Conservation (phyloP, 1,284 basidiomycete species). For the Rhodotorula sp. region DNA sequence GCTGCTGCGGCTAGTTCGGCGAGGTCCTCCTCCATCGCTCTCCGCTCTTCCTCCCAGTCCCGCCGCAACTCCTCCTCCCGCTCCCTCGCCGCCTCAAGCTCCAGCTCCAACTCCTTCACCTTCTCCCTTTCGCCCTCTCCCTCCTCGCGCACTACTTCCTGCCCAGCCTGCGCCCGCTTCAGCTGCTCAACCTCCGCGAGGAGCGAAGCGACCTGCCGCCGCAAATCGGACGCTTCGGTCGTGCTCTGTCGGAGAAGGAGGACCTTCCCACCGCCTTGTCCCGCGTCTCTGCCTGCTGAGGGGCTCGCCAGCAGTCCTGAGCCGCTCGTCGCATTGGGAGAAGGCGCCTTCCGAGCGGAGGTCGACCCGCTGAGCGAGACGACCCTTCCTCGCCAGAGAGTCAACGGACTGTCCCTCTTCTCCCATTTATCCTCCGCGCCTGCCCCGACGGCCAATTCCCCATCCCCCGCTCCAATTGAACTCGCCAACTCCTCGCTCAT, state of each 20-base stretch:
- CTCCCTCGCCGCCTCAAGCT: not conserved
- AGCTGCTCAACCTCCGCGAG: not conserved
- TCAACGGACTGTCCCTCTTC: not conserved
- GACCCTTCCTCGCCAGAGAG: slow-evolving; percentile 3
- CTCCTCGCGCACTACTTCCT: no score
- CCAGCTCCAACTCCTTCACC: not conserved
- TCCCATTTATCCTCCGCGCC: not conserved
- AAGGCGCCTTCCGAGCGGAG: no score
- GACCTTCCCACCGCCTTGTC: not conserved
- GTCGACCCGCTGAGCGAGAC: not conserved
- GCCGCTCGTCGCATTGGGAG: not conserved
- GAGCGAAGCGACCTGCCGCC: slow-evolving; percentile 3
- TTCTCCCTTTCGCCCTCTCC: not conserved
- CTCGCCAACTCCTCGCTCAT: slow-evolving; percentile 15
- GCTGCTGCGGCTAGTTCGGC: not conserved
- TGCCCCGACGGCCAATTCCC: not conserved
- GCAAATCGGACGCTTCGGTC: not conserved
- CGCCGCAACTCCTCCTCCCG: not conserved
- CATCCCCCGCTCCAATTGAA: not conserved
- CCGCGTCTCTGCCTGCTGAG: not conserved
- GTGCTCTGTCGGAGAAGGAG: slow-evolving; percentile 6
- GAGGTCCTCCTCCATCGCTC: slow-evolving; percentile 12
- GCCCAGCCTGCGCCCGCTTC: not conserved
- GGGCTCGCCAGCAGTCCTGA: no score
- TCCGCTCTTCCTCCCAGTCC: slow-evolving; percentile 2